A percentile compares a stretch with the other conserved stretches of the same genome.
Evolutionary conservation across 495 filamentous ascomycete species (phyloP).

Genomic region (Xylaria bambusicola): DNA sequence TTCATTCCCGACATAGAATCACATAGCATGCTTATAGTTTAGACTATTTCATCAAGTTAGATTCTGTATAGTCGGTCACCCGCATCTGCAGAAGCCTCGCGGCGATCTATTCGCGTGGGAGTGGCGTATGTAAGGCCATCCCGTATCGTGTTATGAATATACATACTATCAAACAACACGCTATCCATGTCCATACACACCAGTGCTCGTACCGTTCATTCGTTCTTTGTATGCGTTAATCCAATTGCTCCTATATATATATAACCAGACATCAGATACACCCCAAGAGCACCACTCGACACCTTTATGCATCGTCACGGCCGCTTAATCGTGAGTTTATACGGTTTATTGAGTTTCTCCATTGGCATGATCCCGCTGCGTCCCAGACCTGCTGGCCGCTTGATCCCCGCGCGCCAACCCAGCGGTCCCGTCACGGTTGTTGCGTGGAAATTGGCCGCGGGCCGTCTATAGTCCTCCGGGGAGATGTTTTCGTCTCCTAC

Average conservation of each 20-base stretch:
- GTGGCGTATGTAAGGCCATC: neutral
- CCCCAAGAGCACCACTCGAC: too few relatives aligned
- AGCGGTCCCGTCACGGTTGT: slow-evolving; percentile 40
- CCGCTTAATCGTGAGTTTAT: slow-evolving; percentile 50
- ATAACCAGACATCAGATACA: too few relatives aligned
- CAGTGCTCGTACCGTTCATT: neutral
- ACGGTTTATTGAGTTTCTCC: slow-evolving; percentile 46
- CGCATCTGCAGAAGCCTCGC: slow-evolving; percentile 5
- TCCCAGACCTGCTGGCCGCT: slow-evolving; percentile 35
- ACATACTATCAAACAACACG: slow-evolving; percentile 6
- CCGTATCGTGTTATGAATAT: slow-evolving; percentile 3
- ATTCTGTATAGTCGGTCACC: neutral
- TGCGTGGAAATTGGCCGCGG: slow-evolving; percentile 43
- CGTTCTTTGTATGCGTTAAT: too few relatives aligned
- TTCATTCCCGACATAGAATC: neutral
- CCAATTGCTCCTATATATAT: neutral
- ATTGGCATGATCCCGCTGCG: slow-evolving; percentile 39
- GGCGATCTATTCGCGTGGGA: slow-evolving; percentile 1
- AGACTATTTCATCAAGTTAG: slow-evolving; percentile 7
- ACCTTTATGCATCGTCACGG: too few relatives aligned
- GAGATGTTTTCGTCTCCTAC: slow-evolving; percentile 30
- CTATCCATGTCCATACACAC: neutral
- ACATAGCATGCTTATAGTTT: neutral
- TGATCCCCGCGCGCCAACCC: slow-evolving; percentile 33
- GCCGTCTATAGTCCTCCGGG: slow-evolving; percentile 34